These are phyloP conservation scores for Auriculariales sp. DNA, from an alignment of 768 basidiomycete species.

Conservation along the genomic window DNA sequence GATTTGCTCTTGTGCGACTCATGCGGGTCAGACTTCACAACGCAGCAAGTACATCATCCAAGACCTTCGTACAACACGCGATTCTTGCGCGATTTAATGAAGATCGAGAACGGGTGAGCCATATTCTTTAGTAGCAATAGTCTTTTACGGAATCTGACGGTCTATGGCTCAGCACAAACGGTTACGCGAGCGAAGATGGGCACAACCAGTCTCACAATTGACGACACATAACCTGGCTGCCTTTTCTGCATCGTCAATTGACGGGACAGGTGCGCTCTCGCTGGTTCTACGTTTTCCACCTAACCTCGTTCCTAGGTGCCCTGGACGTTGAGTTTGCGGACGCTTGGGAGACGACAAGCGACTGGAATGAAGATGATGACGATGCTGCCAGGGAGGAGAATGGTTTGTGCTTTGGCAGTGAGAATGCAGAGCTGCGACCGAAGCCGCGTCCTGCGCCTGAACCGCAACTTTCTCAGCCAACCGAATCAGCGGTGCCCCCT, in stretches of 20 bases:
- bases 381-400: constrained; percentile 62
- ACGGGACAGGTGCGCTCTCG: not conserved
- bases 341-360: constrained; percentile 79
- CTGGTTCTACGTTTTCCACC: constrained; percentile 3
- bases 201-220: constrained; percentile 44
- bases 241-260: not conserved
- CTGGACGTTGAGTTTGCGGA: constrained; percentile 75
- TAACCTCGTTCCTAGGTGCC: not conserved
- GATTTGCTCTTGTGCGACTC: constrained; percentile 6
- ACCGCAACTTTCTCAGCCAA: no score
- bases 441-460: no score
- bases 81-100: constrained; percentile 71
- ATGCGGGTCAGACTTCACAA: not conserved
- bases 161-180: constrained; percentile 47
- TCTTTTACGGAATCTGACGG: constrained; percentile 11
- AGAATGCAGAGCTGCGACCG: constrained; percentile 26
- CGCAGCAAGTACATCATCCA: constrained; percentile 2
- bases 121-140: not conserved
- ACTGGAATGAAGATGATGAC: constrained; percentile 83
- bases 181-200: constrained; percentile 81
- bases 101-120: constrained; percentile 57
- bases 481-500: no score
- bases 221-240: constrained; percentile 27
- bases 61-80: constrained; percentile 6
- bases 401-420: constrained; percentile 46